Evolutionary conservation across 2,329 filamentous ascomycete species (phyloP).

Genomic region (Phaeophleospora eucalypticola): DNA sequence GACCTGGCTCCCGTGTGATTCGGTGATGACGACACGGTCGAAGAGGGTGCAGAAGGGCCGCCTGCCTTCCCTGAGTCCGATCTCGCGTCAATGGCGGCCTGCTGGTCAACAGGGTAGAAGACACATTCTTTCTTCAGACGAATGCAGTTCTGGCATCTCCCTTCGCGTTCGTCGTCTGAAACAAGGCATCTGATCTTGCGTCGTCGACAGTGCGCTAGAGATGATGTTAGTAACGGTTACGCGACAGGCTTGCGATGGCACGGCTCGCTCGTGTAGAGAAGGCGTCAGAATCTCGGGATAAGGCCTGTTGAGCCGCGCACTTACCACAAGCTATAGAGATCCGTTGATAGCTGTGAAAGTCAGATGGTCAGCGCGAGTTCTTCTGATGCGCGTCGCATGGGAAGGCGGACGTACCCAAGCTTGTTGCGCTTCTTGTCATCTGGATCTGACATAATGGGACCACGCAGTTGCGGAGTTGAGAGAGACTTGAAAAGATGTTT

Average conservation of each 20-base stretch:
- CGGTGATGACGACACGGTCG: conserved; percentile 26
- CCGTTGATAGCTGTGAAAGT: conserved; percentile 53
- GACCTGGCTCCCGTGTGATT: conserved; percentile 13
- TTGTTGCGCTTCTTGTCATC: conserved; percentile 77
- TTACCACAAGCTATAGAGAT: conserved; percentile 94
- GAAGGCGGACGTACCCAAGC: conserved; percentile 78
- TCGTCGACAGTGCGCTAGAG: conserved; percentile 77
- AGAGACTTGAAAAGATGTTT: conserved; percentile 39
- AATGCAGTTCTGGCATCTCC: conserved; percentile 87
- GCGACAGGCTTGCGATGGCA: background rate
- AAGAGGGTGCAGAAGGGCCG: conserved; percentile 23
- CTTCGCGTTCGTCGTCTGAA: conserved; percentile 65
- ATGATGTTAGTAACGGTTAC: background rate
- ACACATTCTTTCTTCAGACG: conserved; percentile 91
- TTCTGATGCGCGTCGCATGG: too few relatives aligned
- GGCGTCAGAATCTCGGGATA: too few relatives aligned
- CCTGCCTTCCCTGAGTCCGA: conserved; percentile 22
- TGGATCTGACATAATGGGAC: conserved; percentile 43
- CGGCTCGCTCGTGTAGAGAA: too few relatives aligned
- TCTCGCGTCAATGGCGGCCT: conserved; percentile 26
- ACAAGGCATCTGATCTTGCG: conserved; percentile 91
- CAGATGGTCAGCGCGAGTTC: too few relatives aligned
- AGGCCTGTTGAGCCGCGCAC: conserved; percentile 40
- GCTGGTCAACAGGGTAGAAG: conserved; percentile 75
- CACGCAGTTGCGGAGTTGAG: conserved; percentile 48